Percentiles rank a stretch among this genome's conserved stretches.
Conservation (phyloP, 2,329 filamentous ascomycete genomes). For the Alternaria solani region DNA sequence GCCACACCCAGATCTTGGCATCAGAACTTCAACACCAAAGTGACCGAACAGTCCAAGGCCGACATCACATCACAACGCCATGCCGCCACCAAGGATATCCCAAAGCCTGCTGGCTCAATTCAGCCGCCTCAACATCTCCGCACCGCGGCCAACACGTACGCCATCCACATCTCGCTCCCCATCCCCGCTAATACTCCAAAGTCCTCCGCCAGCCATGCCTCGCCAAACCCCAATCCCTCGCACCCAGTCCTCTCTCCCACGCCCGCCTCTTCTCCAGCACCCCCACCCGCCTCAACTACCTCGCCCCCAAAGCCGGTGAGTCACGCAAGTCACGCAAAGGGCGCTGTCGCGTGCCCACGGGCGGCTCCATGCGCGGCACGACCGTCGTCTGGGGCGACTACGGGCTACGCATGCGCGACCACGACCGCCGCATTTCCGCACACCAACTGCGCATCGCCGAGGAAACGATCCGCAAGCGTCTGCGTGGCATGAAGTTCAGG, state of each 20-base stretch:
- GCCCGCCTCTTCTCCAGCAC: conserved; percentile 77
- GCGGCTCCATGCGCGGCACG: conserved; percentile 89
- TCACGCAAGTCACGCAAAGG: conserved; percentile 90
- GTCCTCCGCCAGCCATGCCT: conserved; percentile 32
- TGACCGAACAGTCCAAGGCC: not conserved
- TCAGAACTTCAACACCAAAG: conserved; percentile 31
- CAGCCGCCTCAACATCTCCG: conserved; percentile 36
- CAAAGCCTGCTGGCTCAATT: conserved; percentile 47
- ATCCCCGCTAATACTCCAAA: conserved; percentile 21
- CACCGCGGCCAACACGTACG: conserved; percentile 36
- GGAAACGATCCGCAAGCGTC: conserved; percentile 86
- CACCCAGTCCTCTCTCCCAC: conserved; percentile 28
- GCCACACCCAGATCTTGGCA: conserved; percentile 32
- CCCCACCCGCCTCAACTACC: conserved; percentile 71
- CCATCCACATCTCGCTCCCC: conserved; percentile 8
- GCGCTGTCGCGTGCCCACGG: conserved; percentile 84
- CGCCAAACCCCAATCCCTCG: conserved; percentile 45
- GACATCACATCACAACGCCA: conserved; percentile 31
- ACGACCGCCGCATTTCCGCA: conserved; percentile 89
- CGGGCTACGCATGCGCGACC: conserved; percentile 90
- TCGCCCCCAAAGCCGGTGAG: conserved; percentile 80
- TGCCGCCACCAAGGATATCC: conserved; percentile 53
- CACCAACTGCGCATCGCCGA: conserved; percentile 88
- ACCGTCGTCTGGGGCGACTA: conserved; percentile 97
- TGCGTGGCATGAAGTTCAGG: conserved; percentile 90